Evolutionary conservation across 768 basidiomycete species (phyloP).

Genomic region (Naganishia randhawae): DNA sequence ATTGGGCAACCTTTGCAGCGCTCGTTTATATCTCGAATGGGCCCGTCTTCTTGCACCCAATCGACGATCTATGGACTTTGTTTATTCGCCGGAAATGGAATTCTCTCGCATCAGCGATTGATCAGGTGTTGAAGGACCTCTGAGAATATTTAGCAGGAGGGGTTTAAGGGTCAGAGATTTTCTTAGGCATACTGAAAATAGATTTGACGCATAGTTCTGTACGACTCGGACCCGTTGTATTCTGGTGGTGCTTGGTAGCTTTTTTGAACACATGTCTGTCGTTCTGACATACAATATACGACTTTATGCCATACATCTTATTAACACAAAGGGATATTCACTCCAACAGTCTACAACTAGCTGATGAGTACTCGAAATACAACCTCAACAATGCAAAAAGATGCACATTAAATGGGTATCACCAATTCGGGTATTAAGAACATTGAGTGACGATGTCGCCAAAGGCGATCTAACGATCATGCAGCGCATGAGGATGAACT

Average conservation of each 20-base stretch:
- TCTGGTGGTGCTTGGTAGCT: too few relatives aligned
- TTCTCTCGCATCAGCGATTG: not conserved
- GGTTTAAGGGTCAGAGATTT: too few relatives aligned
- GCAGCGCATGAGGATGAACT: not conserved
- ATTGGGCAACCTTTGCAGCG: conserved; percentile 31
- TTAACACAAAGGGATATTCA: not conserved
- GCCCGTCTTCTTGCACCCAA: conserved; percentile 39
- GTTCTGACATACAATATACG: too few relatives aligned
- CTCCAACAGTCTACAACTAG: not conserved
- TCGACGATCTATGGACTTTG: conserved; percentile 37
- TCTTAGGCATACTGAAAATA: too few relatives aligned
- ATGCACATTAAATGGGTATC: too few relatives aligned
- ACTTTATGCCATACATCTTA: too few relatives aligned
- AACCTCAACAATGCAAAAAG: not conserved
- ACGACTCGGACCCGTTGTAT: too few relatives aligned
- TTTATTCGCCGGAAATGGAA: conserved; percentile 21
- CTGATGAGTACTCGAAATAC: not conserved
- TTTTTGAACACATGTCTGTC: too few relatives aligned
- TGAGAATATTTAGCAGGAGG: too few relatives aligned
- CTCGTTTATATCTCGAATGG: conserved; percentile 49
- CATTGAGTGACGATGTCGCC: not conserved
- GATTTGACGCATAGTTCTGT: too few relatives aligned
- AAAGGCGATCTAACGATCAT: not conserved
- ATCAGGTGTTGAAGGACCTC: too few relatives aligned
- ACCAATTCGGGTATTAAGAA: not conserved